phyloP scores from a whole-genome alignment of 2,329 filamentous ascomycete species.

The Aspergillaceae sp. region DNA sequence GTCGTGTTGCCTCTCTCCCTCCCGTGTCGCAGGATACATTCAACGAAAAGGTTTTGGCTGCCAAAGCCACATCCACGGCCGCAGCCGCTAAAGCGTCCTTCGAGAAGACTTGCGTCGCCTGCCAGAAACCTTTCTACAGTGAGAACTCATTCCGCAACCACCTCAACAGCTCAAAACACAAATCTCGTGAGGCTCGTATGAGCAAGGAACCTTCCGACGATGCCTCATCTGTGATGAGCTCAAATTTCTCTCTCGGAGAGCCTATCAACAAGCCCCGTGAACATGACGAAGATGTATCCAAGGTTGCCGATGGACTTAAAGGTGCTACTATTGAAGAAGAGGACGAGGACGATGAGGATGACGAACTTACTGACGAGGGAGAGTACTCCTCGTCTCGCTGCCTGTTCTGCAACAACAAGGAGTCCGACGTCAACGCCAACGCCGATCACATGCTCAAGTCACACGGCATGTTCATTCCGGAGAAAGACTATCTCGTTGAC shows the following conservation, averaged over 20 bases:
- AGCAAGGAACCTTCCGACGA: constrained; percentile 51
- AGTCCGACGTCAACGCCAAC: constrained; percentile 66
- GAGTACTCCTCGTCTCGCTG: constrained; percentile 52
- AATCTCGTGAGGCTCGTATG: constrained; percentile 51
- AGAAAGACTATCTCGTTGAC: constrained; percentile 74
- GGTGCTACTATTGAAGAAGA: constrained; percentile 50
- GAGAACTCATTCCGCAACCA: constrained; percentile 95
- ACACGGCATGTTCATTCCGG: constrained; percentile 94
- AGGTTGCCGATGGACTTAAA: constrained; percentile 70
- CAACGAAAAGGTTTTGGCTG: constrained; percentile 88
- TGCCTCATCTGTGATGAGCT: constrained; percentile 75
- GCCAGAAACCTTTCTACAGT: constrained; percentile 89
- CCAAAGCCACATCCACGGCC: constrained; percentile 72
- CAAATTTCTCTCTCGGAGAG: constrained; percentile 82
- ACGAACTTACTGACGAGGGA: constrained; percentile 35
- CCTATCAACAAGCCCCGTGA: constrained; percentile 53
- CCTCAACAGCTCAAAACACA: constrained; percentile 82
- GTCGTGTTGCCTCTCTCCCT: constrained; percentile 79
- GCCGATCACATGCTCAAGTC: constrained; percentile 81
- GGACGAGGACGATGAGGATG: constrained; percentile 44
- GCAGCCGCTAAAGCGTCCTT: constrained; percentile 83
- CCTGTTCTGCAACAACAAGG: constrained; percentile 86
- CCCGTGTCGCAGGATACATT: constrained; percentile 89
- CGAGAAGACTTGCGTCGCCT: constrained; percentile 71
- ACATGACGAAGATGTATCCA: constrained; percentile 64